Conservation (phyloP, 2,329 filamentous ascomycete species). For the Claviceps sp. region DNA sequence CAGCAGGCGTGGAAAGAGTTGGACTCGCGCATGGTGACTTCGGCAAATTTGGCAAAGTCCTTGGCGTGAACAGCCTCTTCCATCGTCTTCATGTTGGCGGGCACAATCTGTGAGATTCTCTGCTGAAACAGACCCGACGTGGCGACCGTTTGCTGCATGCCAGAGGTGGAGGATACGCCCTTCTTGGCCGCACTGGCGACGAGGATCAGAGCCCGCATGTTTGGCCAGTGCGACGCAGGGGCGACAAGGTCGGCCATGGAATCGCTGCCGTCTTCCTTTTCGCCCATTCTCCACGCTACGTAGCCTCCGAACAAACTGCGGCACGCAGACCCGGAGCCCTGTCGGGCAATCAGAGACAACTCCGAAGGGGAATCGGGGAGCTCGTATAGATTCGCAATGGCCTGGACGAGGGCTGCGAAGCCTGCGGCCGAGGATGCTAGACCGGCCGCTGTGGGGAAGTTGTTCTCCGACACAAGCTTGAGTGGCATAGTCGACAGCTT, state of each 20-base stretch:
- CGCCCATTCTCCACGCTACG: slow-evolving; percentile 83
- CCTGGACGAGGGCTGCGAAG: slow-evolving; percentile 61
- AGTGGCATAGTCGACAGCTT: slow-evolving; percentile 67
- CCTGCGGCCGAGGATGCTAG: slow-evolving; percentile 61
- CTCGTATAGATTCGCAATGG: slow-evolving; percentile 83
- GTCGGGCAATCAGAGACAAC: slow-evolving; percentile 76
- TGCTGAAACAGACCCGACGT: slow-evolving; percentile 80
- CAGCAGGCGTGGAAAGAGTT: slow-evolving; percentile 96
- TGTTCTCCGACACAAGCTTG: slow-evolving; percentile 89
- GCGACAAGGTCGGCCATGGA: slow-evolving; percentile 82
- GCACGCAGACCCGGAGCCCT: slow-evolving; percentile 91
- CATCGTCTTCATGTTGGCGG: slow-evolving; percentile 71
- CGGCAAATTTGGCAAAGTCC: slow-evolving; percentile 78
- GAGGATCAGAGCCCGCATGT: slow-evolving; percentile 84
- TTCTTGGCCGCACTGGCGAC: slow-evolving; percentile 93
- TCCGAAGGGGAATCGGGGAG: slow-evolving; percentile 70
- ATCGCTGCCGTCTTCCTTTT: slow-evolving; percentile 65
- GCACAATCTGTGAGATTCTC: slow-evolving; percentile 64
- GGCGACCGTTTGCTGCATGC: slow-evolving; percentile 93
- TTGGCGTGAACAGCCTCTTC: slow-evolving; percentile 62
- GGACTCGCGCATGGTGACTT: slow-evolving; percentile 90
- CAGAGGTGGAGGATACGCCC: slow-evolving; percentile 79
- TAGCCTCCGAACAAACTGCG: slow-evolving; percentile 89
- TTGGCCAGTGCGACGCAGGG: slow-evolving; percentile 80
- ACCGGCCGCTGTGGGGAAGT: slow-evolving; percentile 95